Percentiles rank a stretch among this genome's conserved stretches.
phyloP scores from a whole-genome alignment of 345 rosid species.

The Pelargonium nanum region DNA sequence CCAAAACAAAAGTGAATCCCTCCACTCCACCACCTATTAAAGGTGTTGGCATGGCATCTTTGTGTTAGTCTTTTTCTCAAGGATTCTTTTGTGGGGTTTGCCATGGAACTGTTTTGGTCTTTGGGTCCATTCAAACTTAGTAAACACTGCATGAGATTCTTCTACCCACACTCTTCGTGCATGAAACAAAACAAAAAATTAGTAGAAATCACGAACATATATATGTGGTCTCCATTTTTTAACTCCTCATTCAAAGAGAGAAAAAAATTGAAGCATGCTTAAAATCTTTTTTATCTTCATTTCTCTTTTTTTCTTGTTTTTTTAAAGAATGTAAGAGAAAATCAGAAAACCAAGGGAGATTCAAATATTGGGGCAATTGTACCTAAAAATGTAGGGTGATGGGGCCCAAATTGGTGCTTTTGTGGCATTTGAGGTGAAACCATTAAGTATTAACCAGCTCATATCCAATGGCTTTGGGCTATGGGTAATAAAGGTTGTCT shows the following conservation, averaged over 20 bases:
- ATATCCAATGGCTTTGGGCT: background rate
- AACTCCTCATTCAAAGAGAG: too few relatives aligned
- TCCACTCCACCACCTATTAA: conserved; percentile 12
- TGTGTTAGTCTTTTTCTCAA: conserved; percentile 26
- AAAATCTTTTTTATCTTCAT: too few relatives aligned
- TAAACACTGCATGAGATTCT: conserved; percentile 25
- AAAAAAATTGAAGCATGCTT: too few relatives aligned
- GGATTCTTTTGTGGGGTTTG: conserved; percentile 21
- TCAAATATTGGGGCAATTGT: conserved; percentile 12
- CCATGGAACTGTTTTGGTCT: conserved; percentile 21
- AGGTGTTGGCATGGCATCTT: conserved; percentile 16
- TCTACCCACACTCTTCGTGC: conserved; percentile 13
- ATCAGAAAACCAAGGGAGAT: conserved; percentile 16
- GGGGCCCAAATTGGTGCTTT: background rate
- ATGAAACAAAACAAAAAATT: conserved; percentile 10
- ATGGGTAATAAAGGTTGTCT: background rate
- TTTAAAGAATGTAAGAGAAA: conserved; percentile 7
- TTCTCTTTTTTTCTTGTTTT: conserved; percentile 4
- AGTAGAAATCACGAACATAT: too few relatives aligned
- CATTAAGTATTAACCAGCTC: background rate
- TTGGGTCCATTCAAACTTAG: conserved; percentile 29
- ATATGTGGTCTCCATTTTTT: background rate
- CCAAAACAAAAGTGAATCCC: conserved; percentile 31
- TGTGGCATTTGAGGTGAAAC: background rate
- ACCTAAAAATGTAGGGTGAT: conserved; percentile 10